Evolutionary conservation across 257 asterid species (phyloP), one percentile per base, ranked within the genome.

Genomic region (Nicotiana sylvestris): DNA sequence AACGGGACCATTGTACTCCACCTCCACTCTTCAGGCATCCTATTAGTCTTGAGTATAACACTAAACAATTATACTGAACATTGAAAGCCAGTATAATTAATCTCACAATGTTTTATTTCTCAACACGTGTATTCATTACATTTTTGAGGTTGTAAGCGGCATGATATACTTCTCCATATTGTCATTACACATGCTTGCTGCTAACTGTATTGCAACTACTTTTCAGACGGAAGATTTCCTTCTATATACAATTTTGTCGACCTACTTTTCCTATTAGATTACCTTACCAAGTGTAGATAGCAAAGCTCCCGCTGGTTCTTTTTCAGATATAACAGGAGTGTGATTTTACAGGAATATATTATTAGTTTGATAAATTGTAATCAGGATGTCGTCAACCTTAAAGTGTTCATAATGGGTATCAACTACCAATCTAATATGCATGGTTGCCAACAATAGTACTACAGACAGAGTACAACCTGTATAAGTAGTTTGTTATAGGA

Each of bases 111-210:
- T 29, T 21, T 2, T 43, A 46, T 49, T 35, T 35, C 43, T 35
- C 61, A 25, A 33, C 25, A 74, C 16, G 25, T 74, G 39, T 74
- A 25, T 49, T 27, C 43, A 12, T 74, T 74, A 74, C 4, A 13
- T 51, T 74, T 27, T 43, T 7, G 4, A 27, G 53, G 80, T 74
- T 51, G 80, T 13, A 74, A 27, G 51, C 51, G 29, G 64, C 80
- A 74, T 74, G 80, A 51, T 74, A 74, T 74, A 74, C 16, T 27
- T 30, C 80, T 13, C 62, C 27, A 51, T 51, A 76, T 74, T 27
- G 37, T 27, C 27, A 15, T 51, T 35, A 74, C 60, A 70, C 60
- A 72, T 46, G 79, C 58, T 72, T 46, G 61, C 61, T 29, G 58
- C 25, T 72, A 25, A 13, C 79, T 72, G 61, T 57, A 72, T 49